Percentiles rank a stretch among this genome's conserved stretches.
These are phyloP conservation scores for Rhodocollybia butyracea DNA, from an alignment of 768 basidiomycete species.

Conservation along the genomic window DNA sequence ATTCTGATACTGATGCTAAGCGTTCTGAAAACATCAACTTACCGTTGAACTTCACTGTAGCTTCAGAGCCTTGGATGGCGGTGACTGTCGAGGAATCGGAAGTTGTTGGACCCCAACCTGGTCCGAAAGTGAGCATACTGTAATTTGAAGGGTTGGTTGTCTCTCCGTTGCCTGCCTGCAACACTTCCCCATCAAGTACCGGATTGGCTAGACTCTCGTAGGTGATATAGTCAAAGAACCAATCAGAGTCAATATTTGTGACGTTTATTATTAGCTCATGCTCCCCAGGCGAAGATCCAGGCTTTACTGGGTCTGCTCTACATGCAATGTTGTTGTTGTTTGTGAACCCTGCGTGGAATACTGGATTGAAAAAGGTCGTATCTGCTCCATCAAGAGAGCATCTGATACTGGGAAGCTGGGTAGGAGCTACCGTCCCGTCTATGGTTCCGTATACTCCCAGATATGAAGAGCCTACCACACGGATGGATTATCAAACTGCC, in stretches of 20 bases:
- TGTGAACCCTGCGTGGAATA: background rate
- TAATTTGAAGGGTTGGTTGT: background rate
- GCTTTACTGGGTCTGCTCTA: background rate
- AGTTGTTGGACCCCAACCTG: background rate
- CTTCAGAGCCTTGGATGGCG: background rate
- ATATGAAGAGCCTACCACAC: constrained; percentile 2
- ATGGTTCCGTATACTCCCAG: background rate
- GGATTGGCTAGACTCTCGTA: background rate
- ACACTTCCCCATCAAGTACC: background rate
- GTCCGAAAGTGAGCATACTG: constrained; percentile 1
- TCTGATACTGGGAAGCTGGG: background rate
- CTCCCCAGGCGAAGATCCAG: constrained; percentile 2
- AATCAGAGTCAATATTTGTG: background rate
- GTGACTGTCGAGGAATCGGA: background rate
- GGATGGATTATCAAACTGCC: background rate
- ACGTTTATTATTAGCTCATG: constrained; percentile 5
- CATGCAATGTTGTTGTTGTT: constrained; percentile 4
- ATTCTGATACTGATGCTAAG: background rate
- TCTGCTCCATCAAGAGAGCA: background rate
- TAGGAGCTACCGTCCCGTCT: background rate
- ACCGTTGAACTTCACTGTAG: constrained; percentile 1
- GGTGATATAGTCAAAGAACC: constrained; percentile 5
- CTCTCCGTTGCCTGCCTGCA: constrained; percentile 2
- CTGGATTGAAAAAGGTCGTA: background rate
- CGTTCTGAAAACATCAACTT: too few relatives aligned